phyloP scores from a whole-genome alignment of 805 yeast species.

The Candida loeiensis region DNA sequence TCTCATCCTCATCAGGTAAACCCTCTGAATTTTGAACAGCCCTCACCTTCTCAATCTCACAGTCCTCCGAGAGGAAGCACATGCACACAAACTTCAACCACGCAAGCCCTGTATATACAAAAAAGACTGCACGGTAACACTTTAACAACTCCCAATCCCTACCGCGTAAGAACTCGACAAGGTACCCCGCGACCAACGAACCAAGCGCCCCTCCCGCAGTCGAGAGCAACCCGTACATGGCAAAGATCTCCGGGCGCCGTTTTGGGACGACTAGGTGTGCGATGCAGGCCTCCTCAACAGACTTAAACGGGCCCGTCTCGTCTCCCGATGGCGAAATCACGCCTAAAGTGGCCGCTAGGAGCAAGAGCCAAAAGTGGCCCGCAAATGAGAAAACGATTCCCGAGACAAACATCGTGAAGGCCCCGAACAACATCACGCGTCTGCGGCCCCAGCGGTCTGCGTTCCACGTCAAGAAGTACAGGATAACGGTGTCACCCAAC shows the following conservation, averaged over 20 bases:
- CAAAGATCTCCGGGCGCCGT: slow-evolving; percentile 69
- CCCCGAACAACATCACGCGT: slow-evolving; percentile 57
- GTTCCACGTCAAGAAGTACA: slow-evolving; percentile 70
- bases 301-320: slow-evolving; percentile 87
- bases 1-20: slow-evolving; percentile 18
- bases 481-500: slow-evolving; percentile 71
- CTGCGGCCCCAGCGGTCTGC: slow-evolving; percentile 72
- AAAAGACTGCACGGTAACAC: slow-evolving; percentile 58
- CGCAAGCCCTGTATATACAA: slow-evolving; percentile 54
- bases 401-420: slow-evolving; percentile 62
- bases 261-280: slow-evolving; percentile 71
- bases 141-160: slow-evolving; percentile 27
- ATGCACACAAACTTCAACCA: slow-evolving; percentile 47
- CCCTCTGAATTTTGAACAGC: background rate
- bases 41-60: slow-evolving; percentile 40
- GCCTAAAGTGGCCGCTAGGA: slow-evolving; percentile 74
- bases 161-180: slow-evolving; percentile 46
- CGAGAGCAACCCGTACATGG: slow-evolving; percentile 66
- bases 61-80: slow-evolving; percentile 46
- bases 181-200: slow-evolving; percentile 56
- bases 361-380: slow-evolving; percentile 50
- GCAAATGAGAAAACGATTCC: slow-evolving; percentile 63
- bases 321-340: slow-evolving; percentile 88
- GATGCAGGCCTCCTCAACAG: slow-evolving; percentile 78
- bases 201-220: slow-evolving; percentile 77